Base-by-base conservation (phyloP, 2,329 filamentous ascomycete genomes). In the Penicillium aurantiogriseum region DNA sequence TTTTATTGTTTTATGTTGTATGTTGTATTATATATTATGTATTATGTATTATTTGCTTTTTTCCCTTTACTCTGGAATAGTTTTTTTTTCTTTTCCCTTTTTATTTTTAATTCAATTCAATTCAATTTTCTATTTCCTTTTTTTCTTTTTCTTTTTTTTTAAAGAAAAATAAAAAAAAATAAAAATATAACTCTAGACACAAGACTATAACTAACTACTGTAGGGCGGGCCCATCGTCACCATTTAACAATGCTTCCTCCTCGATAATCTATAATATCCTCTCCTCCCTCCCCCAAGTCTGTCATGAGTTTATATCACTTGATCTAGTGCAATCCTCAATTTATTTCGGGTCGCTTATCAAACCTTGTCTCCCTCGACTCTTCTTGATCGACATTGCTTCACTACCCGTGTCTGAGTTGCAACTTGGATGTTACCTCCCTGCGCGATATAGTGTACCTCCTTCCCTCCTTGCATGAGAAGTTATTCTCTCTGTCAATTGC, bases 241-340 rank as follows among this genome's bases (percentile, higher is more conserved):
- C 51, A 51, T 36, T 55, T 50, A 25, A 29, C 50, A 50, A 51
- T 55, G 27, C 38, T 43, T 51, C 39, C 19, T 52, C 21, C 39
- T 45, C 39, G 29, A 55, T 39, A 45, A 51, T 51, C 56, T 66
- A 66, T 64, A 64, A 66, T 63, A 64, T 58, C 43, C 39, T 46
- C 50, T 51, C 50, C 33, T 56, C 51, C 44, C 55, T 50, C 51
- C 51, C 31, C 40, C 54, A 50, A 38, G 17, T 29, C 43, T 52
- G 43, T 48, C n/a, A 45, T 52, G 50, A 39, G 47, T 48, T 11
- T 40, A 19, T 51, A 61, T 51, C 39, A 44, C 49, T 49, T 9
- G 29, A 27, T 31, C 38, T 13, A 56, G 11, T 17, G 11, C 33
- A 19, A 27, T 10, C 21, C 11, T 44, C 5, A 31, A 45, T 33